A percentile compares a stretch with the other conserved stretches of the same genome.
Evolutionary conservation across 2,329 filamentous ascomycete species (phyloP).

Genomic region (Epichloe hybrida): DNA sequence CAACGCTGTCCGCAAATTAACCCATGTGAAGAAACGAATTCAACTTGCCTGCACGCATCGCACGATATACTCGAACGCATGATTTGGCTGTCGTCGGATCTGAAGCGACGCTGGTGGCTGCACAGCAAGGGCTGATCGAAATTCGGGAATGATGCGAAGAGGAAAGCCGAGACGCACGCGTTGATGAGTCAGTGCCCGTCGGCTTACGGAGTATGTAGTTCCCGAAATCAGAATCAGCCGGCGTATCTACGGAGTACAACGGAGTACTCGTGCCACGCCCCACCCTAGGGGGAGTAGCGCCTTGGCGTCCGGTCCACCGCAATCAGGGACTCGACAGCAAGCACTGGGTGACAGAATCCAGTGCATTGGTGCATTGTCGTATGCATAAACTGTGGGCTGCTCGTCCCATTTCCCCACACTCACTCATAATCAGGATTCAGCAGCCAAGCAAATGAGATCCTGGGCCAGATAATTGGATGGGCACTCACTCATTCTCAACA

Average conservation of each 20-base stretch:
- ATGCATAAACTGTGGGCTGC: too few relatives aligned
- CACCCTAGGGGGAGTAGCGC: too few relatives aligned
- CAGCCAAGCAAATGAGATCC: too few relatives aligned
- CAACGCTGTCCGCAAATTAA: background rate
- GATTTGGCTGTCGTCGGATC: background rate
- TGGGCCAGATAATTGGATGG: too few relatives aligned
- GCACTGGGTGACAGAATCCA: too few relatives aligned
- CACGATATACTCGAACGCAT: slow-evolving; percentile 24
- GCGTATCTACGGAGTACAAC: too few relatives aligned
- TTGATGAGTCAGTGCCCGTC: background rate
- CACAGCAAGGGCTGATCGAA: background rate
- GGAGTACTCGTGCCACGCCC: too few relatives aligned
- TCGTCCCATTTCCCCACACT: slow-evolving; percentile 1
- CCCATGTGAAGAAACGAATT: background rate
- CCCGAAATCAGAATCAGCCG: background rate
- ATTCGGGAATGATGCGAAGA: background rate
- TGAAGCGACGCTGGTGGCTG: background rate
- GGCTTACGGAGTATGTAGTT: background rate
- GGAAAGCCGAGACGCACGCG: background rate
- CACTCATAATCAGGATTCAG: background rate
- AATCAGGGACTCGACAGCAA: too few relatives aligned
- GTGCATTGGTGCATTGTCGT: too few relatives aligned
- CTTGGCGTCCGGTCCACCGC: too few relatives aligned
- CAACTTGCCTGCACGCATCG: slow-evolving; percentile 20
- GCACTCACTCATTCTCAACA: too few relatives aligned